These are phyloP conservation scores for Hypoxylon crocopeplum DNA, from an alignment of 495 filamentous ascomycete genomes.

Conservation along the genomic window DNA sequence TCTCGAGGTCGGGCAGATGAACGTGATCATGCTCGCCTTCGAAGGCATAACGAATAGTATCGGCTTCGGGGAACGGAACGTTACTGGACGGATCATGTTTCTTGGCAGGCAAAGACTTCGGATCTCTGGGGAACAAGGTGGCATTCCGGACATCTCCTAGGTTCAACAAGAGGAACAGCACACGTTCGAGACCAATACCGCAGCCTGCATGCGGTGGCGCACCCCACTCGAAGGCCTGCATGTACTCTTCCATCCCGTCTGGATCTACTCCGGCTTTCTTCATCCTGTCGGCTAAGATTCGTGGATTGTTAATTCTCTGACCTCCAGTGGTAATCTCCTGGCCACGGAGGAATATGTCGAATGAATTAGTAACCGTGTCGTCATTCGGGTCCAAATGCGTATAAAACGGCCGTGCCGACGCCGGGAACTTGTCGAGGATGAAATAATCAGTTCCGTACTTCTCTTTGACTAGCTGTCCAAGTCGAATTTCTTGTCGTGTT, in stretches of 20 bases:
- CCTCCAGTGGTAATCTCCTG: constrained; percentile 93
- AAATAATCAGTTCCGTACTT: constrained; percentile 92
- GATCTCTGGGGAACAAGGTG: constrained; percentile 84
- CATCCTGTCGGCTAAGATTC: constrained; percentile 79
- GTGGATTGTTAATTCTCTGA: constrained; percentile 86
- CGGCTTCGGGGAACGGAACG: constrained; percentile 79
- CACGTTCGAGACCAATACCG: constrained; percentile 87
- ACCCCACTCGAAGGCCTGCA: constrained; percentile 86
- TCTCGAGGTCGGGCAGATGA: constrained; percentile 73
- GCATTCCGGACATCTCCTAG: constrained; percentile 89
- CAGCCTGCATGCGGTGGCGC: constrained; percentile 90
- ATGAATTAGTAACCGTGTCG: constrained; percentile 80
- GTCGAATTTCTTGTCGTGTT: constrained; percentile 85
- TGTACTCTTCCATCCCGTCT: constrained; percentile 80
- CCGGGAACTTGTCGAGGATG: constrained; percentile 92
- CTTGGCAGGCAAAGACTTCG: constrained; percentile 74
- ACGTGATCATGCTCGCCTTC: constrained; percentile 51
- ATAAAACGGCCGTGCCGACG: constrained; percentile 86
- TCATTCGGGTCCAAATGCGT: constrained; percentile 88
- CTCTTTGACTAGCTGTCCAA: constrained; percentile 82
- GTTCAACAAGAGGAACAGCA: constrained; percentile 82
- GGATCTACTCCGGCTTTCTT: constrained; percentile 75
- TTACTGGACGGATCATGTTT: constrained; percentile 45
- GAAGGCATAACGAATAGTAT: constrained; percentile 67
- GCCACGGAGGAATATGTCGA: constrained; percentile 93